Percentiles rank a stretch among this genome's conserved stretches.
These are phyloP conservation scores for Triadica sebifera DNA, from an alignment of 345 rosid species.

Conservation along the genomic window DNA sequence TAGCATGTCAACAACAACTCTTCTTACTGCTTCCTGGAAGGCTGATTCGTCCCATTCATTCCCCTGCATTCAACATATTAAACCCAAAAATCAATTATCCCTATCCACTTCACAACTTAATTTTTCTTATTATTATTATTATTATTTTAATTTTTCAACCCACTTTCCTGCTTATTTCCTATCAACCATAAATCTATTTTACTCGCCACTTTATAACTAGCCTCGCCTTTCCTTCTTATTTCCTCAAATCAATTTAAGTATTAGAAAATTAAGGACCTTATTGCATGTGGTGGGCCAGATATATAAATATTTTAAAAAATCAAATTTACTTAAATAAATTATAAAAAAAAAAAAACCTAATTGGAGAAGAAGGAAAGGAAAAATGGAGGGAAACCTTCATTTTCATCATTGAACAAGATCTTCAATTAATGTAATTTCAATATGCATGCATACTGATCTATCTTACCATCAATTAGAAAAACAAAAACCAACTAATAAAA, in stretches of 20 bases:
- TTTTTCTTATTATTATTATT: background rate
- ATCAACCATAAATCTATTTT: background rate
- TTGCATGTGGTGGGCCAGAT: background rate
- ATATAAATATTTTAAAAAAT: no score
- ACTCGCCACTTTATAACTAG: background rate
- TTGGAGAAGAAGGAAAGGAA: background rate
- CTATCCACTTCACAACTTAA: background rate
- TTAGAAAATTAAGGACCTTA: background rate
- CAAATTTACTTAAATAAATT: background rate
- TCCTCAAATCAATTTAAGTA: background rate
- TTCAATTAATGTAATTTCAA: background rate
- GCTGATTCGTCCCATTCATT: conserved; percentile 74
- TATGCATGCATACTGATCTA: background rate
- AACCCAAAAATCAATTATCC: background rate
- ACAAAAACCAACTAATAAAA: background rate
- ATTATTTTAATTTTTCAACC: background rate
- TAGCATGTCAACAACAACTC: conserved; percentile 65
- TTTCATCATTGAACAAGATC: background rate
- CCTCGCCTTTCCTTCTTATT: background rate
- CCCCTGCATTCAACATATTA: conserved; percentile 37
- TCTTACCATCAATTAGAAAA: background rate
- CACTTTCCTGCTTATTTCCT: conserved; percentile 9
- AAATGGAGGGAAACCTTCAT: background rate
- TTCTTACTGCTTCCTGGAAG: conserved; percentile 79
- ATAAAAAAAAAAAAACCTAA: background rate